These are phyloP conservation scores for Tribonema minus DNA, from an alignment of 108 stramenopile genomes.

Conservation along the genomic window DNA sequence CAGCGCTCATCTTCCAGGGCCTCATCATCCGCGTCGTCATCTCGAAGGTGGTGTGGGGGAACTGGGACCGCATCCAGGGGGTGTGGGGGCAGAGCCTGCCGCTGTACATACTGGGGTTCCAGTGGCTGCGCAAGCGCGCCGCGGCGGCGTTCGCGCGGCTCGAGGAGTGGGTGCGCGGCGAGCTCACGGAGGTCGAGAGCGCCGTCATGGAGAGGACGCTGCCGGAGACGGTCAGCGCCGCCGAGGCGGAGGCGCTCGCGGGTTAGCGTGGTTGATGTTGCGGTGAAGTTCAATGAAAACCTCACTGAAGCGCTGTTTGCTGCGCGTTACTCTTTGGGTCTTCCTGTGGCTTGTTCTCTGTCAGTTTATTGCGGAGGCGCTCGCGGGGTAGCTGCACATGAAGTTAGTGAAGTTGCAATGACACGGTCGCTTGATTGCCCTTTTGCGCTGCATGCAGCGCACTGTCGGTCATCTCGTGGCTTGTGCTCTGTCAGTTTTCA, in stretches of 20 bases:
- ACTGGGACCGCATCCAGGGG: constrained; percentile 8
- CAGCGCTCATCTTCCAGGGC: neutral
- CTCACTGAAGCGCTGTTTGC: too few species aligned
- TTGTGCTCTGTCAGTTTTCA: too few species aligned
- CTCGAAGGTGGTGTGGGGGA: constrained; percentile 22
- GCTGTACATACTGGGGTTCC: constrained; percentile 32
- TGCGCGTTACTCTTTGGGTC: too few species aligned
- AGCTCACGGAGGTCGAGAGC: constrained; percentile 31
- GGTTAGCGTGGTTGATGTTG: too few species aligned
- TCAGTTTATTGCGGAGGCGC: too few species aligned
- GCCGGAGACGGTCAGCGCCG: constrained; percentile 17
- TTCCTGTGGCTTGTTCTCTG: too few species aligned
- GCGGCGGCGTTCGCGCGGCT: neutral
- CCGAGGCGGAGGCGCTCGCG: neutral
- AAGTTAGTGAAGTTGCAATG: too few species aligned
- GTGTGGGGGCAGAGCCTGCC: constrained; percentile 9
- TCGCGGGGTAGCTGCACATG: too few species aligned
- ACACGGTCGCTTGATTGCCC: too few species aligned
- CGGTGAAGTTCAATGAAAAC: too few species aligned
- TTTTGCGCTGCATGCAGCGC: too few species aligned
- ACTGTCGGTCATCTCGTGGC: too few species aligned
- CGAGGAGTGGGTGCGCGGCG: constrained; percentile 5
- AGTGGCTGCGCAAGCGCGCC: neutral
- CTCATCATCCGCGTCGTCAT: constrained; percentile 20
- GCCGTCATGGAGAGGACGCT: constrained; percentile 19